These are phyloP conservation scores for Irpex sp. DNA, from an alignment of 1,284 basidiomycete species.

Conservation along the genomic window DNA sequence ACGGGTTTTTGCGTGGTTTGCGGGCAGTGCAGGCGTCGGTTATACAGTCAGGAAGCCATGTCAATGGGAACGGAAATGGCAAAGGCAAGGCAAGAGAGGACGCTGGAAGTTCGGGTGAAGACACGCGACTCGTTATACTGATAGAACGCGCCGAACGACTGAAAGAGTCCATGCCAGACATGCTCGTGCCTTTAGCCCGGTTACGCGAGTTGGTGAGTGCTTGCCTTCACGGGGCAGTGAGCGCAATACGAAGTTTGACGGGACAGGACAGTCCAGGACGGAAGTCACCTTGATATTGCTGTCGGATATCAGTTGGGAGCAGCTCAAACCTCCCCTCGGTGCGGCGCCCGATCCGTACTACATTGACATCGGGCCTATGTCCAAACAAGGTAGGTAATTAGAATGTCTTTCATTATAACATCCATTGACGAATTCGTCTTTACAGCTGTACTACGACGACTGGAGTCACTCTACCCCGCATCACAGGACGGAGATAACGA, in stretches of 20 bases:
- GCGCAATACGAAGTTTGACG: background rate
- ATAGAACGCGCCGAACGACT: conserved; percentile 71
- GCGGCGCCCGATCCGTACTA: conserved; percentile 76
- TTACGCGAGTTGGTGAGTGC: conserved; percentile 70
- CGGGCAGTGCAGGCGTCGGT: conserved; percentile 30
- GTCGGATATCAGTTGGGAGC: conserved; percentile 72
- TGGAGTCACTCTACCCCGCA: conserved; percentile 29
- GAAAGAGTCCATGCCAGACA: conserved; percentile 55
- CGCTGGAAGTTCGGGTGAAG: conserved; percentile 20
- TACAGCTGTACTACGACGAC: conserved; percentile 36
- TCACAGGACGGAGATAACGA: conserved; percentile 6
- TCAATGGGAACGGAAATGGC: background rate
- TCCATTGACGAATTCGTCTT: background rate
- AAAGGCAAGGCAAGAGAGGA: conserved; percentile 3
- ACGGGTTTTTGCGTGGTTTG: conserved; percentile 66
- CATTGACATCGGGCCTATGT: conserved; percentile 54
- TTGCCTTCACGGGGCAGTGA: conserved; percentile 10
- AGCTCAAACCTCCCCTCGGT: conserved; percentile 65
- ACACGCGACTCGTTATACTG: conserved; percentile 51
- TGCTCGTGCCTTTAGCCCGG: conserved; percentile 69
- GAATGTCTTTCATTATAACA: too few relatives aligned
- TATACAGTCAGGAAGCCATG: conserved; percentile 33
- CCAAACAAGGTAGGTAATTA: conserved; percentile 52
- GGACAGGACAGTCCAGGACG: conserved; percentile 34
- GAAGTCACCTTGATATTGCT: conserved; percentile 60